These are phyloP conservation scores for Dictyostelium firmibasis DNA, from an alignment of 78 protist genomes.

Conservation along the genomic window DNA sequence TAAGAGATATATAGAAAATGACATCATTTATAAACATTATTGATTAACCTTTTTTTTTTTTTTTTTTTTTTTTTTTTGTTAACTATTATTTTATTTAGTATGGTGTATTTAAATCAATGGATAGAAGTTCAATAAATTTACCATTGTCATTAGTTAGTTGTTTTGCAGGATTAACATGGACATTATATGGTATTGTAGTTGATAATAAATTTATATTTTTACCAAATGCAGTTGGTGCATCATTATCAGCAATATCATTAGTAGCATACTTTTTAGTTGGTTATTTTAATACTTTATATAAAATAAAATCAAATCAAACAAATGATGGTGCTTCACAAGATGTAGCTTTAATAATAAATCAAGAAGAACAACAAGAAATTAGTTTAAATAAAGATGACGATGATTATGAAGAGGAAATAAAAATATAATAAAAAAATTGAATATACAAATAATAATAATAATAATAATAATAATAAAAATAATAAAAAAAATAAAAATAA, in stretches of 20 bases:
- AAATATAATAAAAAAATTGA: background rate
- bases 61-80: no score
- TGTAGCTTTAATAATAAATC: background rate
- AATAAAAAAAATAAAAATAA: background rate
- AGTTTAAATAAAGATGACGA: background rate
- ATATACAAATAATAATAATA: background rate
- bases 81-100: no score
- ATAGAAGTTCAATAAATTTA: conserved; percentile 9
- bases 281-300: background rate
- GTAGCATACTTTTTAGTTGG: background rate
- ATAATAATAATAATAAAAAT: background rate
- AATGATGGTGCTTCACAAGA: background rate
- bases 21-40: no score
- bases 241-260: conserved; percentile 11
- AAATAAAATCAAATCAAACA: background rate
- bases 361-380: background rate
- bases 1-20: no score
- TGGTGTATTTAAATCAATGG: conserved; percentile 18
- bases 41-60: no score
- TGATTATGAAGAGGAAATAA: background rate
- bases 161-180: conserved; percentile 26
- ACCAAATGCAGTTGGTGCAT: conserved; percentile 61
- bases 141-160: background rate
- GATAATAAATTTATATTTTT: conserved; percentile 18
- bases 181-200: conserved; percentile 10